Percentiles rank a stretch among this genome's conserved stretches.
Conservation (phyloP, 1,284 basidiomycete genomes). For the Marasmius oreades region DNA sequence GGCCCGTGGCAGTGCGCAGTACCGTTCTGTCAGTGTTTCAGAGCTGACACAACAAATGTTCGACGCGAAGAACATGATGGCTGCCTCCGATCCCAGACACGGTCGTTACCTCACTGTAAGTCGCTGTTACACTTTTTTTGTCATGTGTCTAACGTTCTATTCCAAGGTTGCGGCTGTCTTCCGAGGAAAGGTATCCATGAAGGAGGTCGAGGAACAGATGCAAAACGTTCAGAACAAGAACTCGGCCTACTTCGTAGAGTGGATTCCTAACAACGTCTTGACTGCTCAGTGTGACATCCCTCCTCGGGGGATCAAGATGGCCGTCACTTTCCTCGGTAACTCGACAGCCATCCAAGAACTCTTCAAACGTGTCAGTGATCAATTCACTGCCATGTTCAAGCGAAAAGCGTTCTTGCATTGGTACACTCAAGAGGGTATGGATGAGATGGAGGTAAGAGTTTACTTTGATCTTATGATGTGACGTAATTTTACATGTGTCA, state of each 20-base stretch:
- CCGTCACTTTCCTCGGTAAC: constrained; percentile 96
- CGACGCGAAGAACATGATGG: constrained; percentile 99
- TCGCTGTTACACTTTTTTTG: neutral
- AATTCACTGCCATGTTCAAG: constrained; percentile 99
- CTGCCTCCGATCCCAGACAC: constrained; percentile 91
- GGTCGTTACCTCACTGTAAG: constrained; percentile 89
- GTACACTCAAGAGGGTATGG: constrained; percentile 99
- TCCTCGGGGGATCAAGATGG: constrained; percentile 92
- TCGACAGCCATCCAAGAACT: constrained; percentile 96
- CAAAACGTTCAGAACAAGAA: constrained; percentile 97
- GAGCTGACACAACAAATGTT: constrained; percentile 99
- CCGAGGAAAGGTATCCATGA: constrained; percentile 99
- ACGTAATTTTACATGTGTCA: constrained; percentile 18
- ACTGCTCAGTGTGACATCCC: constrained; percentile 96
- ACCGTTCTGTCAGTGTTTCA: constrained; percentile 92
- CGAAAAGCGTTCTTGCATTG: constrained; percentile 99
- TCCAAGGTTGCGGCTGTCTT: constrained; percentile 89
- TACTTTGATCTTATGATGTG: constrained; percentile 2
- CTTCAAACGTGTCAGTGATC: constrained; percentile 96
- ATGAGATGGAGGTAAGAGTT: constrained; percentile 85
- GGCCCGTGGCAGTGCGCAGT: constrained; percentile 89
- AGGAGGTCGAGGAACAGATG: constrained; percentile 99
- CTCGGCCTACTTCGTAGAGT: constrained; percentile 96
- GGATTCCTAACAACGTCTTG: constrained; percentile 98
- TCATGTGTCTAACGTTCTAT: constrained; percentile 1